Evolutionary conservation across 176 grass and related monocot genomes (phyloP).

Genomic region (Triticum dicoccoides): DNA sequence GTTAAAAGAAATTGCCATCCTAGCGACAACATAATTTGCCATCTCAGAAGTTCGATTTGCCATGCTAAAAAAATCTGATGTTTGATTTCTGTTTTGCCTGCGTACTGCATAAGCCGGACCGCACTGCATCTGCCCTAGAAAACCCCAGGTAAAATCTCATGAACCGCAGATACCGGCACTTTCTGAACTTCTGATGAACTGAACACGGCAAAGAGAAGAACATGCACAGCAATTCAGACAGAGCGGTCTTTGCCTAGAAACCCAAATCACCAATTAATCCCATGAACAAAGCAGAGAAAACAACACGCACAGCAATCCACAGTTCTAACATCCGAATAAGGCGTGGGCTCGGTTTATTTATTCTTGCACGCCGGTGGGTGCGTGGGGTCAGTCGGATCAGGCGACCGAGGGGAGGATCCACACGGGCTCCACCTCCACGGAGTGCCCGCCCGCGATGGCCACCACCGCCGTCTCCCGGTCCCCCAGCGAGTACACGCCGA

Average conservation of each 20-base stretch:
- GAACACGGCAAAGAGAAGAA: not conserved
- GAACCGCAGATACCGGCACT: too few species aligned
- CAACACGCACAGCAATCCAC: not conserved
- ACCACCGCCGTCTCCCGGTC: not conserved
- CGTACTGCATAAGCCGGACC: too few species aligned
- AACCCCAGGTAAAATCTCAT: too few species aligned
- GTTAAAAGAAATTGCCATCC: too few species aligned
- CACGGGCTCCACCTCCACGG: slow-evolving; percentile 5
- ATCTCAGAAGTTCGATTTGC: too few species aligned
- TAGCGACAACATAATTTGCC: too few species aligned
- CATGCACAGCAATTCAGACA: not conserved
- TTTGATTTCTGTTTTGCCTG: too few species aligned
- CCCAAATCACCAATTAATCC: not conserved
- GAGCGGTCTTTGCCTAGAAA: not conserved
- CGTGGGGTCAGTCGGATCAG: not conserved
- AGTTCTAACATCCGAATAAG: too few species aligned
- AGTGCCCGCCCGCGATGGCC: slow-evolving; percentile 23
- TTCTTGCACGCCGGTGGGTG: not conserved
- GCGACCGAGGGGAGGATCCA: not conserved
- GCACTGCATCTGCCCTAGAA: too few species aligned
- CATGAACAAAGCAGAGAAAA: not conserved
- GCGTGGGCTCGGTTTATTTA: not conserved
- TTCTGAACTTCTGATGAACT: too few species aligned
- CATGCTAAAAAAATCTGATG: too few species aligned
- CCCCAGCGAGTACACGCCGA: slow-evolving; percentile 6